Conservation (phyloP, 768 basidiomycete genomes). For the Hygrocybe punicea region DNA sequence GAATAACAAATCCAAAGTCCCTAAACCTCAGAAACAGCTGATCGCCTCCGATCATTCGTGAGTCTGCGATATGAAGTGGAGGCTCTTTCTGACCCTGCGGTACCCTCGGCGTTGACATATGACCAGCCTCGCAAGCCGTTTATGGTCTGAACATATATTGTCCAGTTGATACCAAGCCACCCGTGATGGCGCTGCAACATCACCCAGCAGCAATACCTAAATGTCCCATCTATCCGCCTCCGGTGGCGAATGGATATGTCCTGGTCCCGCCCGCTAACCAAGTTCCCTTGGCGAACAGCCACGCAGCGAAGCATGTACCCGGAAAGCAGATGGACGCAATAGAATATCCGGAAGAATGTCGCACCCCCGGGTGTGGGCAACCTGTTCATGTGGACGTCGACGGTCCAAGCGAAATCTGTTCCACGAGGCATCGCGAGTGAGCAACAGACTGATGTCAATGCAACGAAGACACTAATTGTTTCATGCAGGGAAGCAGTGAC, state of each 20-base stretch:
- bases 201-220: too few species aligned
- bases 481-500: slow-evolving; percentile 53
- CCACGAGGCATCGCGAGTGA: slow-evolving; percentile 59
- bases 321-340: not conserved
- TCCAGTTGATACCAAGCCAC: too few species aligned
- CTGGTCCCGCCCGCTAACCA: slow-evolving; percentile 11
- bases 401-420: slow-evolving; percentile 58
- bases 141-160: too few species aligned
- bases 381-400: slow-evolving; percentile 53
- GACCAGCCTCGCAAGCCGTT: too few species aligned
- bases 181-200: too few species aligned
- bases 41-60: not conserved
- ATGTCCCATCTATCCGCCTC: slow-evolving; percentile 24
- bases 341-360: slow-evolving; percentile 34
- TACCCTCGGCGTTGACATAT: too few species aligned
- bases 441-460: slow-evolving; percentile 24
- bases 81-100: too few species aligned
- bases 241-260: slow-evolving; percentile 26
- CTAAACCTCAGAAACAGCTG: slow-evolving; percentile 16
- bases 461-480: slow-evolving; percentile 1
- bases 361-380: slow-evolving; percentile 56
- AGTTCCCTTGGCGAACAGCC: slow-evolving; percentile 13
- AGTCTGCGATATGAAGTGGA: too few species aligned
- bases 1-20: slow-evolving; percentile 5
- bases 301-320: not conserved